Evolutionary conservation across 192 early-diverging fungal genomes (phyloP), one percentile per base, ranked within the genome.

Genomic region (Mortierella claussenii): DNA sequence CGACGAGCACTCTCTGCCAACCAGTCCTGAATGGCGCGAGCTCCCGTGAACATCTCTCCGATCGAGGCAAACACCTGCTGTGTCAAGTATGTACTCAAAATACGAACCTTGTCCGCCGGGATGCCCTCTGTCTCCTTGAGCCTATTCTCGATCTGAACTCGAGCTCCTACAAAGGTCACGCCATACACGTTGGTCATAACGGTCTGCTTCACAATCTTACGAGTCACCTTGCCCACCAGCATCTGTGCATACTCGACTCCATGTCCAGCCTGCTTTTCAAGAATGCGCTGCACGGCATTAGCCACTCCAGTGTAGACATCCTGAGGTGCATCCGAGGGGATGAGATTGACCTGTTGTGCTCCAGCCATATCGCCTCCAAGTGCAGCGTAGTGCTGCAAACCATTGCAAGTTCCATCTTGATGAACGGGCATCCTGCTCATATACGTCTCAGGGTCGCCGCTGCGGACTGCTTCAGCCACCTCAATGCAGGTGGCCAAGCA

Each of bases 171-270:
- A 66, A 97, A 93, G 2, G 97, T 99, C 50, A 99, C 97, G 30
- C 97, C 97, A 50, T 99, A 99, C 5, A 97, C 96, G 73, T 96
- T 97, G 51, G 97, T 99, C 97, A 99, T 99, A 65, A 99, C 96
- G 0, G 97, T 97, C 68, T 99, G 96, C 83, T 99, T 99, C 54
- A 99, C 95, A 40, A 99, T 87, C 83, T 97, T 97, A 51, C 97
- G 91, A 11, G 87, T 91, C 44, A 99, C 83, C 59, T 87, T 87
- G 60, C 85, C 87, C 27, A 83, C 59, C 62, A 96, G 83, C 3
- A 92, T 68, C 59, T 85, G 13, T 4, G 95, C 95, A 54, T 82
- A 68, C 32, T 70, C 63, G 20, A 90, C 79, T n/a, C 89, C 93
- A 4, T 63, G 60, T 4, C 74, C 82, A 24, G 87, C 89, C 53